Base-by-base conservation (phyloP, 2,329 filamentous ascomycete species). In the Phyllosticta paracitricarpa region DNA sequence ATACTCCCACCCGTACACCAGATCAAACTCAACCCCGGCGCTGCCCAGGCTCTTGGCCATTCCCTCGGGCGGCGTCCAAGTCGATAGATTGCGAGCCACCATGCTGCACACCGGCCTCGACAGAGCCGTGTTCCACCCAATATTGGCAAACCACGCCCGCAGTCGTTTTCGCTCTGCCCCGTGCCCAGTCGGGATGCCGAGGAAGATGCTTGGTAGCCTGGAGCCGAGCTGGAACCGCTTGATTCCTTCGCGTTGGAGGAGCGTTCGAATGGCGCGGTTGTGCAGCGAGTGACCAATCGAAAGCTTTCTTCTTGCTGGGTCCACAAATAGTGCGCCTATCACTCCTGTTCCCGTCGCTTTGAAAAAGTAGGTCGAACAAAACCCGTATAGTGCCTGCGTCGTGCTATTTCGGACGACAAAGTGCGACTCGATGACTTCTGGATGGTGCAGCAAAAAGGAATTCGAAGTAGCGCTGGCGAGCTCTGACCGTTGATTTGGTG, bases 391-490 rank as follows among this genome's bases (percentile, higher is more conserved):
- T 0, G 89, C 89, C 64, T 91, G 88, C 0, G 92, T 97, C 72
- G 89, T 96, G 76, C 89, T 95, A 71, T 97, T 97, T 22, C 92
- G 84, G 33, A 97, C 92, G 8, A 97, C 91, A 69, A 93, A 96
- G 72, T 97, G 92, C 0, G 86, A 79, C 73, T 96, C 91, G 61
- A 89, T 84, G 28, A 96, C 82, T 54, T 86, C 83, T 0, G 83
- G 78, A 66, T 86, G 85, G 65, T 81, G 83, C 2, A 96, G 77
- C 62, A 91, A 83, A 71, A 97, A 96, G 0, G 89, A 89, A 55
- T 83, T 83, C 0, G 90, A 86, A 1, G 81, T 86, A 3, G 89
- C 85, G 40, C 85, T 84, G 30, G 83, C 81, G 5, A 96, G 75
- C 68, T 91, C 82, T 1, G 82, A 90, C 24, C 84, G 83, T 54